Evolutionary conservation across 768 basidiomycete species (phyloP).

Genomic region (Leccinellum rugosiceps): DNA sequence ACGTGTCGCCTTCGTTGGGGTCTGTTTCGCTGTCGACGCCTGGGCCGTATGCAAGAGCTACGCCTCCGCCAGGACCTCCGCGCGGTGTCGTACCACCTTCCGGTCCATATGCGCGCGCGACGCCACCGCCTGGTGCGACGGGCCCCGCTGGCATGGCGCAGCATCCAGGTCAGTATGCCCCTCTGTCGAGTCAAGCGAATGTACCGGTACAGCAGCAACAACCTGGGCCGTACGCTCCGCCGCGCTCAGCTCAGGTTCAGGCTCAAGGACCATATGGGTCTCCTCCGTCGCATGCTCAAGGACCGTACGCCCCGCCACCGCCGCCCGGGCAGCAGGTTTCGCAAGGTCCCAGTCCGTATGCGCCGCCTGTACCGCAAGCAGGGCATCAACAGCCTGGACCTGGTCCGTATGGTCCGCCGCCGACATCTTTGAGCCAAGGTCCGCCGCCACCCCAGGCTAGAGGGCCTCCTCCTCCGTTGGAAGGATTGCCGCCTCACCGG

Average conservation of each 20-base stretch:
- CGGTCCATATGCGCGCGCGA: conserved; percentile 36
- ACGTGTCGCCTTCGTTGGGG: conserved; percentile 28
- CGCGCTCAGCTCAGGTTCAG: conserved; percentile 16
- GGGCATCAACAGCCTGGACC: conserved; percentile 5
- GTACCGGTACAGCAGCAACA: conserved; percentile 17
- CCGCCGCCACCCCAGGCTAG: conserved; percentile 31
- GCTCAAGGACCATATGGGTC: conserved; percentile 19
- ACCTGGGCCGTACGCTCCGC: conserved; percentile 24
- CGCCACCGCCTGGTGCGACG: conserved; percentile 39
- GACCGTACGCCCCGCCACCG: conserved; percentile 16
- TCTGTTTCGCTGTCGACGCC: conserved; percentile 29
- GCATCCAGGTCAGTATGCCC: conserved; percentile 28
- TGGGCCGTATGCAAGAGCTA: conserved; percentile 37
- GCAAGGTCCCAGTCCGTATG: too few species aligned
- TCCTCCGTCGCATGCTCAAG: conserved; percentile 23
- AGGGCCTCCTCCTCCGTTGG: conserved; percentile 28
- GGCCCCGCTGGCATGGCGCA: conserved; percentile 26
- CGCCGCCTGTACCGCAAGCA: conserved; percentile 12
- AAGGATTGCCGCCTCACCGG: conserved; percentile 22
- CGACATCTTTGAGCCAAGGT: conserved; percentile 19
- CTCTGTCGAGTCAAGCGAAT: conserved; percentile 13
- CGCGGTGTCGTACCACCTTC: conserved; percentile 30
- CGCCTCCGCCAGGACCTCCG: conserved; percentile 41
- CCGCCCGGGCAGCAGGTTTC: neutral
- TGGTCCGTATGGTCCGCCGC: conserved; percentile 31